phyloP scores from a whole-genome alignment of 2,329 filamentous ascomycete species.

The Sporothrix phasma region DNA sequence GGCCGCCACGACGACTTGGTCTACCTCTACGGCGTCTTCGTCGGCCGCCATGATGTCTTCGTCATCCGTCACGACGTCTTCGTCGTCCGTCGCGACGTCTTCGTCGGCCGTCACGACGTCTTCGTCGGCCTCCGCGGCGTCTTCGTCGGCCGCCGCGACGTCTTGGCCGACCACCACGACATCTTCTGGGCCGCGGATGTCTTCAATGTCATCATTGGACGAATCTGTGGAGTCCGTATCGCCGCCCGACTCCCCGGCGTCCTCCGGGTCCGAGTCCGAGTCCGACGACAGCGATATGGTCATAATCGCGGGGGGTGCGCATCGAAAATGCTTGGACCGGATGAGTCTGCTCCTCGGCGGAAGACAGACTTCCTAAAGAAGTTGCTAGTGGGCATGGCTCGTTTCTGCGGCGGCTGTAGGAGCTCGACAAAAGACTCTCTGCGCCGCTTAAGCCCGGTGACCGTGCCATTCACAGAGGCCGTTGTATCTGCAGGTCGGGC shows the following conservation, averaged over 20 bases:
- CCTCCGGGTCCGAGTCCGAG: not conserved
- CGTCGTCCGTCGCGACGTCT: not conserved
- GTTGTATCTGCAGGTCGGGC: not conserved
- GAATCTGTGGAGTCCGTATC: not conserved
- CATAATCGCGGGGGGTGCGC: not conserved
- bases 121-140: not conserved
- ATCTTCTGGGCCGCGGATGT: not conserved
- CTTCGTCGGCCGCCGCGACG: not conserved
- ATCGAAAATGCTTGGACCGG: too few species aligned
- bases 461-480: not conserved
- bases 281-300: not conserved
- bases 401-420: not conserved
- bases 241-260: not conserved
- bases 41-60: not conserved
- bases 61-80: not conserved
- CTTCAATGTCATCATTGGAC: not conserved
- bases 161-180: too few species aligned
- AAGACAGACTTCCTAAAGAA: too few species aligned
- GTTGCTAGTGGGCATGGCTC: not conserved
- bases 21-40: not conserved
- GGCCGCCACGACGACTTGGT: too few species aligned
- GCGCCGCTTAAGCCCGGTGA: not conserved
- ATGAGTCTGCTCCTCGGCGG: too few species aligned
- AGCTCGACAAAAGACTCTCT: not conserved
- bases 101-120: not conserved